A percentile compares a stretch with the other conserved stretches of the same genome.
Evolutionary conservation across 805 yeast species (phyloP).

Genomic region (Saturnispora silvae): DNA sequence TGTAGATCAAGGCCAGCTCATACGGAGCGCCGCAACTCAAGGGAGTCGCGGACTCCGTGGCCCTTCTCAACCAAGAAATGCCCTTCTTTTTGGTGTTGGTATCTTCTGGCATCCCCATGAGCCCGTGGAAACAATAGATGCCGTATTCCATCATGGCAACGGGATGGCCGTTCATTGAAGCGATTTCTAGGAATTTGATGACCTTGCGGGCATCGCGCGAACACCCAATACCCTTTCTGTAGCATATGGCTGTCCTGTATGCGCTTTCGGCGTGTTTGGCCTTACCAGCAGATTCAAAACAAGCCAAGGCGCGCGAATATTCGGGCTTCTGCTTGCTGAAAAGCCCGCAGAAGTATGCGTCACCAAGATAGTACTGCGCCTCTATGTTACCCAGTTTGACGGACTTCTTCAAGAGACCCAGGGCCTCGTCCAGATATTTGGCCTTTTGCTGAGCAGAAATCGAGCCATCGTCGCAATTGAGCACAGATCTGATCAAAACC

Average conservation of each 20-base stretch:
- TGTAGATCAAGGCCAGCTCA: constrained; percentile 79
- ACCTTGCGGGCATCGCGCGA: constrained; percentile 82
- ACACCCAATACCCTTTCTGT: constrained; percentile 90
- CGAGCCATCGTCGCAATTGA: constrained; percentile 10
- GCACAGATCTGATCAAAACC: constrained; percentile 40
- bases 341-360: constrained; percentile 77
- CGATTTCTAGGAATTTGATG: constrained; percentile 69
- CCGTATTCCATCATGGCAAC: constrained; percentile 96
- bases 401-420: constrained; percentile 37
- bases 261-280: constrained; percentile 89
- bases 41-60: constrained; percentile 74
- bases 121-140: constrained; percentile 68
- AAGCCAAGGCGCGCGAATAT: constrained; percentile 58
- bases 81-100: constrained; percentile 72
- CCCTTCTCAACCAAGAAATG: constrained; percentile 85
- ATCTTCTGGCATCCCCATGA: constrained; percentile 70
- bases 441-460: constrained; percentile 28
- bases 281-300: constrained; percentile 86
- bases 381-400: constrained; percentile 41
- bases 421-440: constrained; percentile 68
- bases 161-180: constrained; percentile 87
- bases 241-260: constrained; percentile 82
- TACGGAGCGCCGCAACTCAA: constrained; percentile 88
- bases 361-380: constrained; percentile 89
- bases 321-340: constrained; percentile 58